Evolutionary conservation across 129 eudicot genomes (phyloP), one percentile per base, ranked within the genome.

Genomic region (Flaveria linearis): DNA sequence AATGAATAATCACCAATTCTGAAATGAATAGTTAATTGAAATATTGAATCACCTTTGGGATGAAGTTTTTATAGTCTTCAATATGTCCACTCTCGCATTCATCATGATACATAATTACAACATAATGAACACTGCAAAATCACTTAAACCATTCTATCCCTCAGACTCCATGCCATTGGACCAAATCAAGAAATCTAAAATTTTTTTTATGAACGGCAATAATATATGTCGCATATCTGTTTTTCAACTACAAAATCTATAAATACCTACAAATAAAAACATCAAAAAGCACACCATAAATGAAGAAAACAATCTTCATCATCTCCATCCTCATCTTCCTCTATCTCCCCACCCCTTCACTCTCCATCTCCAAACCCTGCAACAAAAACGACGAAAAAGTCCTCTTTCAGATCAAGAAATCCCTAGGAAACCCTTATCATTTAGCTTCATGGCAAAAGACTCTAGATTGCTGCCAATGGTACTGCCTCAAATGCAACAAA

Each of bases 401-500:
- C 78, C 92, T 88, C 68, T 71, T 88, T 45, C 51, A 78, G 47
- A 85, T 88, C 89, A 82, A 85, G 26, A 47, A 69, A 58, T 55
- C 78, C 61, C 50, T 84, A 5, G 81, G 81, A 76, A 77, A 85
- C 51, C 83, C 88, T 28, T 82, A 84, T 62, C 82, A 23, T 47
- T 77, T 87, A 11, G 77, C 85, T 80, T 82, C 87, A 0, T 87
- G 92, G 92, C 71, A 65, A 72, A 78, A 70, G 0, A 51, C 71
- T 28, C 61, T 78, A 56, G 92, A 87, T 62, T 87, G 92, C 17
- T 87, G 92, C 16, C 4, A 50, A 15, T 86, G 90, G 90, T 68
- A 74, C 62, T 41, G 25, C 15, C 68, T 86, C 16, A 26, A 70
- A 50, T 86, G 90, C 52, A 79, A 83, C 45, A 13, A 0, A 22